Evolutionary conservation across 495 filamentous ascomycete genomes (phyloP), one percentile per base, ranked within the genome.

Genomic region (Terfezia claveryi): DNA sequence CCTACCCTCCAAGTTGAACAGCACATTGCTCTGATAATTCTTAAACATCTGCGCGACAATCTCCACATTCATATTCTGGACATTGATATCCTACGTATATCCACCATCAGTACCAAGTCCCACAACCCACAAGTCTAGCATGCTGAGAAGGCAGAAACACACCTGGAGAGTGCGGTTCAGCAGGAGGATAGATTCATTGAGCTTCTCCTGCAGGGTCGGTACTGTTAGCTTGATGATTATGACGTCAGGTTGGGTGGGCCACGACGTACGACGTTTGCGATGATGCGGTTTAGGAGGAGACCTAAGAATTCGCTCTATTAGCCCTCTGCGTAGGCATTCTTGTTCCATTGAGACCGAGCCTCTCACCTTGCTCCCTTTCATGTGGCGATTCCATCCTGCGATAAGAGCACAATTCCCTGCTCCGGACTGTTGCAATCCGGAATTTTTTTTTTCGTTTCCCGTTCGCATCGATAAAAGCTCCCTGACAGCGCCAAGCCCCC

Each of bases 1-100:
- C 69, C 54, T 73, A 92, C 91, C 91, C 79, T 96, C 92, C 32
- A 98, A 73, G 64, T 98, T 91, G 65, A 98, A 98, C 2, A 95
- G 73, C 12, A 98, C 91, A 63, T 95, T 98, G 4, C 85, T 93
- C 68, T 94, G 87, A 67, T 98, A 98, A 69, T 96, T 98, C 74
- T 95, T 94, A 73, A 96, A 98, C 91, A 98, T 98, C 68, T 96
- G 91, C 8, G 91, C 87, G 4, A 96, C 91, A 9, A 96, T 74
- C 70, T 96, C 91, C 6, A 94, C 85, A 65, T 96, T 89, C 87
- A 95, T 94, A 62, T 96, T 98, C 60, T 93, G 83, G 38, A 93
- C 80, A 66, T 95, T 96, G 76, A 95, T 93, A 61, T 95, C 87
- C 85, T 94, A 59, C 5, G 52, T 17, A 23, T 51, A 20, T n/a